Conservation (phyloP, 768 basidiomycete genomes). For the Coprinopsis marcescibilis region DNA sequence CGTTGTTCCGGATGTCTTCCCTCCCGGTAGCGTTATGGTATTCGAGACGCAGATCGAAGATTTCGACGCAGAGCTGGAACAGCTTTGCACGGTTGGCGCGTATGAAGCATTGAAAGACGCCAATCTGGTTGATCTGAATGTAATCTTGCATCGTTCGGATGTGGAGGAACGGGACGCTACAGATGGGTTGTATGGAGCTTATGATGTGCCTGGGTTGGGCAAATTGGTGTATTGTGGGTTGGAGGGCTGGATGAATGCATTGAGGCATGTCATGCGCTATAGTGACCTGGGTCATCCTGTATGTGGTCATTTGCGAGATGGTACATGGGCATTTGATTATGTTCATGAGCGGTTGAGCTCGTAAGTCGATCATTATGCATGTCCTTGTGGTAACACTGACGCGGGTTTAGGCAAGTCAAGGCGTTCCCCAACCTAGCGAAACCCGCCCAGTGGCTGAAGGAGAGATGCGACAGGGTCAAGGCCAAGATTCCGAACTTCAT, state of each 20-base stretch:
- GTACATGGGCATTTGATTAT: slow-evolving; percentile 92
- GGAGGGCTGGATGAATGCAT: slow-evolving; percentile 94
- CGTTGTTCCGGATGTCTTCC: slow-evolving; percentile 80
- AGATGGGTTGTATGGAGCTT: slow-evolving; percentile 70
- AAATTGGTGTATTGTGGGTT: slow-evolving; percentile 86
- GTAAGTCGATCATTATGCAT: slow-evolving; percentile 40
- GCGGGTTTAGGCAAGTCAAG: slow-evolving; percentile 45
- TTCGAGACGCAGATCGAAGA: slow-evolving; percentile 84
- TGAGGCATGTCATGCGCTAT: slow-evolving; percentile 76
- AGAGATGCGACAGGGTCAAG: slow-evolving; percentile 82
- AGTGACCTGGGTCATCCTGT: slow-evolving; percentile 95
- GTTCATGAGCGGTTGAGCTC: slow-evolving; percentile 59
- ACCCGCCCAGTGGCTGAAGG: slow-evolving; percentile 80
- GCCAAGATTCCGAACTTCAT: slow-evolving; percentile 74
- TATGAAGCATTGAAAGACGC: slow-evolving; percentile 69
- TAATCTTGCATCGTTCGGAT: slow-evolving; percentile 79
- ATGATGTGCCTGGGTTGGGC: slow-evolving; percentile 72
- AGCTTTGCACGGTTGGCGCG: slow-evolving; percentile 64
- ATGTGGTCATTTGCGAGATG: slow-evolving; percentile 81
- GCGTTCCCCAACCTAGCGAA: slow-evolving; percentile 61
- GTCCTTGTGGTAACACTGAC: slow-evolving; percentile 6
- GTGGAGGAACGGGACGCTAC: slow-evolving; percentile 92
- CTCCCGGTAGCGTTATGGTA: slow-evolving; percentile 93
- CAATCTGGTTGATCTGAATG: slow-evolving; percentile 84
- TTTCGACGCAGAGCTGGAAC: slow-evolving; percentile 64